A percentile compares a stretch with the other conserved stretches of the same genome.
These are phyloP conservation scores for Vanrija sp. DNA, from an alignment of 1,284 basidiomycete genomes.

Conservation along the genomic window DNA sequence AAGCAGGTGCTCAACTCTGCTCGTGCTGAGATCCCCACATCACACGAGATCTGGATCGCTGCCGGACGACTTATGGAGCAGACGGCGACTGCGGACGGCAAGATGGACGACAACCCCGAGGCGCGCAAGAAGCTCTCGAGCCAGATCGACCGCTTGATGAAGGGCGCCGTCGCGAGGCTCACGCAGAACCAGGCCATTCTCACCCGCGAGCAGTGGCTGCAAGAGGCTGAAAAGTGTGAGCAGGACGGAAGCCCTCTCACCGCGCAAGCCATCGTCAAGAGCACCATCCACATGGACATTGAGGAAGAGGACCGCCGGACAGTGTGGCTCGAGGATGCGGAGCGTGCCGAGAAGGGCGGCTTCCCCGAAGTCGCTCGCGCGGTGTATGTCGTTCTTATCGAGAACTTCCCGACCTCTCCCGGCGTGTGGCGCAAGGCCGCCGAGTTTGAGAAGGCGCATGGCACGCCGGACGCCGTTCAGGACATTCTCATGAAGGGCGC, in stretches of 20 bases:
- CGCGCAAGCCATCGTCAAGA: slow-evolving; percentile 91
- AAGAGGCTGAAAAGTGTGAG: slow-evolving; percentile 91
- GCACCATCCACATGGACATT: slow-evolving; percentile 87
- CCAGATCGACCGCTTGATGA: slow-evolving; percentile 81
- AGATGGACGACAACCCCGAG: slow-evolving; percentile 53
- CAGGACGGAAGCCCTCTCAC: slow-evolving; percentile 77
- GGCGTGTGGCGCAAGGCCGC: slow-evolving; percentile 85
- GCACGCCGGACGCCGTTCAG: slow-evolving; percentile 76
- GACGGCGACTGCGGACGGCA: slow-evolving; percentile 52
- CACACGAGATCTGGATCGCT: slow-evolving; percentile 98
- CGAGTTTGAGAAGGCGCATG: slow-evolving; percentile 85
- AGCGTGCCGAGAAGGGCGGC: slow-evolving; percentile 69
- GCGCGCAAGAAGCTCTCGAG: slow-evolving; percentile 55
- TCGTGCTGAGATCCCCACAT: slow-evolving; percentile 86
- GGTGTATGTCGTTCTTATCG: slow-evolving; percentile 82
- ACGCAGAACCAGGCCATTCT: slow-evolving; percentile 80
- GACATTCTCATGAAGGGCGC: slow-evolving; percentile 78
- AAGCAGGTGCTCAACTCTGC: slow-evolving; percentile 94
- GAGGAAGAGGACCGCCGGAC: slow-evolving; percentile 89
- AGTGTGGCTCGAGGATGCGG: slow-evolving; percentile 90
- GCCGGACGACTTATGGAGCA: slow-evolving; percentile 89
- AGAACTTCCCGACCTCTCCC: slow-evolving; percentile 81
- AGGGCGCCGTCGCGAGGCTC: slow-evolving; percentile 72
- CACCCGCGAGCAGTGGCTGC: slow-evolving; percentile 91
- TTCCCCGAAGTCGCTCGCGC: slow-evolving; percentile 79